phyloP scores from a whole-genome alignment of 192 early-diverging fungal species.

The Gryganskiella cystojenkinii region DNA sequence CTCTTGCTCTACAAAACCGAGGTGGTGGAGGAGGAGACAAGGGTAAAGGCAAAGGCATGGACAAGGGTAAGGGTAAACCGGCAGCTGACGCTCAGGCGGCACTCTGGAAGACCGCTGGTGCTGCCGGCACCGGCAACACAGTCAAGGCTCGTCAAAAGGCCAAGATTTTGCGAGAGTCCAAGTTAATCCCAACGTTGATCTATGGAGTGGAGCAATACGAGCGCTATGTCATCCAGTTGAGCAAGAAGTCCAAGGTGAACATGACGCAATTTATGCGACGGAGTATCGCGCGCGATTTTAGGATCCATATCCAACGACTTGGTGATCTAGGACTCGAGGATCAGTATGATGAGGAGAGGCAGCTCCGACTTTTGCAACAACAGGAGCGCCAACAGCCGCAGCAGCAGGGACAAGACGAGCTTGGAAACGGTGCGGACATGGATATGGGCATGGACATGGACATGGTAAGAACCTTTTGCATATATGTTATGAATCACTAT shows the following conservation, averaged over 20 bases:
- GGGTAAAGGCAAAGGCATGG: constrained; percentile 38
- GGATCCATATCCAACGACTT: constrained; percentile 65
- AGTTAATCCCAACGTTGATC: constrained; percentile 77
- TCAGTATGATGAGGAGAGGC: constrained; percentile 46
- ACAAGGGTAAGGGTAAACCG: constrained; percentile 16
- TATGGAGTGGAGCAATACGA: constrained; percentile 84
- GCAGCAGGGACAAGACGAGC: neutral
- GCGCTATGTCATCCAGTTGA: constrained; percentile 73
- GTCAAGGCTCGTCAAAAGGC: constrained; percentile 54
- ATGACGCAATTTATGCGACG: constrained; percentile 81
- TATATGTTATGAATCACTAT: neutral
- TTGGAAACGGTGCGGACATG: constrained; percentile 12
- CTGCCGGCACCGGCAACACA: neutral
- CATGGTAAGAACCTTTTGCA: constrained; percentile 7
- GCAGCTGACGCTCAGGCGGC: neutral
- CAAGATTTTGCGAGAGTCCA: constrained; percentile 75
- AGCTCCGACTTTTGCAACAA: constrained; percentile 16
- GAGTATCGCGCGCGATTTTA: constrained; percentile 84
- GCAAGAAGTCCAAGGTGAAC: constrained; percentile 76
- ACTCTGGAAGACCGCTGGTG: constrained; percentile 6
- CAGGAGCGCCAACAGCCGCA: constrained; percentile 12
- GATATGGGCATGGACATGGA: constrained; percentile 16
- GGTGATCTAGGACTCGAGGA: constrained; percentile 54
- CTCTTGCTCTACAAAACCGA: constrained; percentile 17
- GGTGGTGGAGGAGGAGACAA: constrained; percentile 14